phyloP scores from a whole-genome alignment of 2,329 filamentous ascomycete genomes.

The Pestalotiopsis fici region DNA sequence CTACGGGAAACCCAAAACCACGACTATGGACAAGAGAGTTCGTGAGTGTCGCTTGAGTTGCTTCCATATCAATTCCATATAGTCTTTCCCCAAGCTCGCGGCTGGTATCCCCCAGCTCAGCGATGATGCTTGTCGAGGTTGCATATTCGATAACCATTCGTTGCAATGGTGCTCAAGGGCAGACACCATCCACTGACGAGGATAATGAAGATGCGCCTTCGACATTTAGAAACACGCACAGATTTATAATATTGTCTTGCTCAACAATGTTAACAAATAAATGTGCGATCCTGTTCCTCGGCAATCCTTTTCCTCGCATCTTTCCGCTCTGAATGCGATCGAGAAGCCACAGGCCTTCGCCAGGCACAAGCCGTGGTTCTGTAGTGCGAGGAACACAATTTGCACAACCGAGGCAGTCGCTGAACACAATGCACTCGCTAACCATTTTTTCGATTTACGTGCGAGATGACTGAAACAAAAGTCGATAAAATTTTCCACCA shows the following conservation, averaged over 20 bases:
- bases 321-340: background rate
- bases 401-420: background rate
- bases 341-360: background rate
- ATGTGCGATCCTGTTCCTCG: background rate
- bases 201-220: background rate
- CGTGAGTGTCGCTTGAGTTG: background rate
- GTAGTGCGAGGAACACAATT: background rate
- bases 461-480: background rate
- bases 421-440: background rate
- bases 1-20: background rate
- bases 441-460: background rate
- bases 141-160: background rate
- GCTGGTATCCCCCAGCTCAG: background rate
- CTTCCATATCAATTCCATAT: background rate
- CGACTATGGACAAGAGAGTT: background rate
- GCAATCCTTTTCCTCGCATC: too few relatives aligned
- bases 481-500: background rate
- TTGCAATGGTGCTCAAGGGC: background rate
- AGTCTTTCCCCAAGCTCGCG: background rate
- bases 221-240: background rate
- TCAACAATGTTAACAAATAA: background rate
- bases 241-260: background rate
- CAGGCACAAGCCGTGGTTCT: background rate
- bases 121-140: background rate
- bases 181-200: background rate